phyloP scores from a whole-genome alignment of 345 rosid genomes.

The Viola odorata region DNA sequence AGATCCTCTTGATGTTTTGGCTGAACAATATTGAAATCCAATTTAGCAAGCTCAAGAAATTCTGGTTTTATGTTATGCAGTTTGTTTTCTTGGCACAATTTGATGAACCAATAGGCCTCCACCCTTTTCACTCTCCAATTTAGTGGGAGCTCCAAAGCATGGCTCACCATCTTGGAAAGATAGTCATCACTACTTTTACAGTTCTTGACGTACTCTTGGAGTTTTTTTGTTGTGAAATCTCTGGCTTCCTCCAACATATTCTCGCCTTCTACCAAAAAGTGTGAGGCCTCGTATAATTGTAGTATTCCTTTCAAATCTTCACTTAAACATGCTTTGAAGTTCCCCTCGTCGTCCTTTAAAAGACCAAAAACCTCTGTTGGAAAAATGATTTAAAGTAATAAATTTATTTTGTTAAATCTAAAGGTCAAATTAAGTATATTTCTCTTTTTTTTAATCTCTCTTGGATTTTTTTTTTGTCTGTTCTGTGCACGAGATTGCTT shows the following conservation, averaged over 20 bases:
- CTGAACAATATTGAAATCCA: conserved; percentile 43
- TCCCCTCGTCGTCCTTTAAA: conserved; percentile 15
- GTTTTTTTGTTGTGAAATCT: conserved; percentile 9
- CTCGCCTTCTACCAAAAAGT: conserved; percentile 12
- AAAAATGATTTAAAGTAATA: no score
- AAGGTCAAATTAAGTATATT: no score
- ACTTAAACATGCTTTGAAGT: conserved; percentile 2
- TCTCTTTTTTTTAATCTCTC: no score
- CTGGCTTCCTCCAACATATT: conserved; percentile 9
- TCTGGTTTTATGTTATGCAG: conserved; percentile 14
- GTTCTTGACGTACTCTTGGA: background rate
- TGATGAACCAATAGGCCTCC: conserved; percentile 49
- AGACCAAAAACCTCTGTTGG: conserved; percentile 10
- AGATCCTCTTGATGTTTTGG: conserved; percentile 39
- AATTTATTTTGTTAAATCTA: no score
- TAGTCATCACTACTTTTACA: background rate
- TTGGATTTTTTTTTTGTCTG: no score
- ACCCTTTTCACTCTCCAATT: conserved; percentile 41
- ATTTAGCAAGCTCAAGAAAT: conserved; percentile 36
- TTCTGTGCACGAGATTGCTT: no score
- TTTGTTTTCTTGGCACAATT: conserved; percentile 16
- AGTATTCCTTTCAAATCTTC: conserved; percentile 12
- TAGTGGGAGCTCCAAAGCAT: conserved; percentile 30
- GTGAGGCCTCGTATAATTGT: conserved; percentile 19
- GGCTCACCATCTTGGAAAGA: conserved; percentile 21